Evolutionary conservation across 1,284 basidiomycete species (phyloP), one percentile per base, ranked within the genome.

Genomic region (Malassezia caprae): DNA sequence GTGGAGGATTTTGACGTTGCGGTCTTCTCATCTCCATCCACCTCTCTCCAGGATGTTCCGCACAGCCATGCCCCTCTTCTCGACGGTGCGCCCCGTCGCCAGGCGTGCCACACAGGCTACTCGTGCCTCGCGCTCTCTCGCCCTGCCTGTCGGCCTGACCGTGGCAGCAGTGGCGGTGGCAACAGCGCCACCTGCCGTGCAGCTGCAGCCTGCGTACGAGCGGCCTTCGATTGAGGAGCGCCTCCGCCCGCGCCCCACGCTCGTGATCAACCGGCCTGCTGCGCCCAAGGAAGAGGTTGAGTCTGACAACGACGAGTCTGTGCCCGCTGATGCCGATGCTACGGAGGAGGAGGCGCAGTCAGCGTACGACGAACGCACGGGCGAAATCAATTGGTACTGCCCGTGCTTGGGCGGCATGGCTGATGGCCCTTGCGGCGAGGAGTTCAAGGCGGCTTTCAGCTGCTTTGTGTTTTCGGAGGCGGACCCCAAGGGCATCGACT

Each of bases 401-500:
- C 73, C 74, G 61, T 98, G 93, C 76, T 83, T 98, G 11, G 93
- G 93, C 24, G 94, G 93, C 52, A 96, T 98, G 94, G 91, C 94
- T 2, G 81, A 96, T 69, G 94, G 94, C 6, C 90, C 91, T 2
- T 99, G 93, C 72, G 93, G 93, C 11, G 81, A 83, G 61, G 82
- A 96, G 69, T 99, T 99, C 80, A 85, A 88, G 66, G 86, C 85
- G 59, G 93, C 94, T 0, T 99, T 99, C 78, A 89, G 88, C 37
- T 99, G 93, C 78, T 99, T 99, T 68, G 84, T 99, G 4, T 87
- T 83, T 76, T 91, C 88, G 8, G 90, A 96, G 73, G 82, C 84
- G 53, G 94, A 98, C 69, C 93, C 93, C 1, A 98, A 99, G 78
- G 93, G 93, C 8, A 87, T 96, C 55, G 87, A 98, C 68, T 99